Base-by-base conservation (phyloP, 139 green algal species). In the Chlorella vulgaris region DNA sequence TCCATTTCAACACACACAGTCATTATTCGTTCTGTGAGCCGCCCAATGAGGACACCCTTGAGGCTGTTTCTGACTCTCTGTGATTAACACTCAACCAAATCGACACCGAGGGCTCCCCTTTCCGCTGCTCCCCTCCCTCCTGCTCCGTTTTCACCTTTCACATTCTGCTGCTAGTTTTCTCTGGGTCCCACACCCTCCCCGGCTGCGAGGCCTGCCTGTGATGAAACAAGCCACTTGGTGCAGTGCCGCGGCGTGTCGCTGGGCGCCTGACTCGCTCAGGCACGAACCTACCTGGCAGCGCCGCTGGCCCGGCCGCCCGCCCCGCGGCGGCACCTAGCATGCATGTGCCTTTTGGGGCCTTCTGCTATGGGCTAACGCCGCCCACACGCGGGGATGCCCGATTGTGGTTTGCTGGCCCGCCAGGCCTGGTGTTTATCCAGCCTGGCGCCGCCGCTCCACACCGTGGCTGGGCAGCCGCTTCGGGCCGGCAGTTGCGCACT, bases 41-140 rank as follows among this genome's bases (percentile, higher is more conserved):
- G 74, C 77, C 35, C 69, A 35, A 82, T 80, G 84, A 88, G 29
- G 74, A 85, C 47, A 74, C 15, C 51, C 55, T 85, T 88, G 84
- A 88, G 84, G 84, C 84, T 88, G 84, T 88, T 88, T 88, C 71
- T 88, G 84, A 88, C 79, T 40, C n/a, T 39, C 43, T 24, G 24
- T 85, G 79, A 85, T 88, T 83, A 85, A 79, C 40, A 43, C 63
- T 69, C 50, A 86, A 80, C 31, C 38, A 40, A 40, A 69, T 31
- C 47, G 47, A 55, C 47, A n/a, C n/a, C n/a, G 82, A 88, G 78
- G 84, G 85, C 84, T 88, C 85, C 84, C 85, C 69, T 61, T 88
- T 88, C 84, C 84, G 80, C 79, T 88, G 78, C n/a, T n/a, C n/a
- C n/a, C n/a, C n/a, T n/a, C n/a, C n/a, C n/a, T n/a, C n/a, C n/a